Percentiles rank a stretch among this genome's conserved stretches.
These are phyloP conservation scores for Nepenthes gracilis DNA, from an alignment of 148 eudicot genomes.

Conservation along the genomic window DNA sequence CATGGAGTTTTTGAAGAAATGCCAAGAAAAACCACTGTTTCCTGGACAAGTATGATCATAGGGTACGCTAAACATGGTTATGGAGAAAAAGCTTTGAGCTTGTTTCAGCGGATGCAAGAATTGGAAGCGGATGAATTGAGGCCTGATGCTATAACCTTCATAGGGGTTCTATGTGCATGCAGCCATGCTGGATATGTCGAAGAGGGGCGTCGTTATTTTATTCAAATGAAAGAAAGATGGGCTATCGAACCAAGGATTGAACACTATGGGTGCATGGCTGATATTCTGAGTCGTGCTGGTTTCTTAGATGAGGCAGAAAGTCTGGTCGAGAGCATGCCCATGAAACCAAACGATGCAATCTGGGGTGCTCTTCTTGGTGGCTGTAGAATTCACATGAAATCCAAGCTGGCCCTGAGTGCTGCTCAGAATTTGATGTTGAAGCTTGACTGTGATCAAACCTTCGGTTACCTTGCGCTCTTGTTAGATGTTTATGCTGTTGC, in stretches of 20 bases:
- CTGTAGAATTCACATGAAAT: constrained; percentile 44
- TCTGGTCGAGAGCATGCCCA: constrained; percentile 42
- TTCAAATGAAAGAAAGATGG: constrained; percentile 32
- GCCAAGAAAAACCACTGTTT: constrained; percentile 30
- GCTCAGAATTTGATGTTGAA: constrained; percentile 24
- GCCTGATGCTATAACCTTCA: constrained; percentile 51
- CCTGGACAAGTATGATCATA: constrained; percentile 74
- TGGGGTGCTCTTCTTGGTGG: constrained; percentile 74
- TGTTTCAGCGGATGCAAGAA: constrained; percentile 40
- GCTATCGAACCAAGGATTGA: constrained; percentile 40
- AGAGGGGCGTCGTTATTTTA: constrained; percentile 33
- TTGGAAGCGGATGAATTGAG: constrained; percentile 7
- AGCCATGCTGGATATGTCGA: constrained; percentile 52
- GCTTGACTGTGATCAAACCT: constrained; percentile 30
- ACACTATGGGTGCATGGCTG: constrained; percentile 66
- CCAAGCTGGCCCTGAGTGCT: constrained; percentile 31
- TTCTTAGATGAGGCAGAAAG: constrained; percentile 36
- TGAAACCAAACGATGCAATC: constrained; percentile 42
- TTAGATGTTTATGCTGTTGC: constrained; percentile 38
- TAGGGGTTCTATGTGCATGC: constrained; percentile 58
- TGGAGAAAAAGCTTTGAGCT: constrained; percentile 39
- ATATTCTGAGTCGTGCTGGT: constrained; percentile 56
- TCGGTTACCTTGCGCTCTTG: constrained; percentile 41
- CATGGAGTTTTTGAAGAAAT: constrained; percentile 30
- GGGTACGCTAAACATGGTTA: constrained; percentile 58